Base-by-base conservation (phyloP, 495 filamentous ascomycete genomes). In the Podospora tetraspora region DNA sequence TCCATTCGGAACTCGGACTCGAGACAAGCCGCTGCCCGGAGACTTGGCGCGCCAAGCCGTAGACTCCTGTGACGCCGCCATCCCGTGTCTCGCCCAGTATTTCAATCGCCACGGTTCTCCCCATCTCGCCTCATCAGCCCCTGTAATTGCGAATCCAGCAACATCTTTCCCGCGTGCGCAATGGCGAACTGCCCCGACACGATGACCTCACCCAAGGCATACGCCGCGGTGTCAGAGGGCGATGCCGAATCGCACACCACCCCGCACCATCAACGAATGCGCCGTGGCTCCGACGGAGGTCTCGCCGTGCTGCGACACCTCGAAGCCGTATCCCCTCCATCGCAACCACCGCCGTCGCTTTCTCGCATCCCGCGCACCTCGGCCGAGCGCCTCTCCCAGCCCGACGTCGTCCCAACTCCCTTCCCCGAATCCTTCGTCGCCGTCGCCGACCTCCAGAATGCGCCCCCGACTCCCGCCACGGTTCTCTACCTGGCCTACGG, bases 401-500 rank as follows among this genome's bases (percentile, higher is more conserved):
- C 74, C 62, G 74, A 79, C 66, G 74, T 66, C n/a, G 30, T 61
- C 1, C 75, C 75, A 1, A 67, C 32, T 1, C 71, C 72, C 1
- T 75, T 77, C 64, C 74, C 72, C 67, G 73, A 73, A 16, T 72
- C 75, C 16, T 64, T 77, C 59, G 66, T 66, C 37, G 69, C 74
- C 62, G 11, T 30, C 59, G 11, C 56, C 19, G 21, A 59, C 63
- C 62, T 61, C 12, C 59, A 67, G 58, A 52, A n/a, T 8, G 68
- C 63, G 60, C 68, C 63, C 21, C 27, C 62, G 22, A 62, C 62
- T 7, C 68, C 74, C 19, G 62, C 64, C 16, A 92, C 92, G 3
- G 82, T 97, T 62, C 84, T 97, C 59, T 99, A 98, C 80, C 87
- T 99, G 12, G 95, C 95, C 56, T 99, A 99, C 72, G 95, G 95